Percentiles rank a stretch among this genome's conserved stretches.
Conservation (phyloP, 371 early-diverging fungal genomes). For the Mucor velutinosus region DNA sequence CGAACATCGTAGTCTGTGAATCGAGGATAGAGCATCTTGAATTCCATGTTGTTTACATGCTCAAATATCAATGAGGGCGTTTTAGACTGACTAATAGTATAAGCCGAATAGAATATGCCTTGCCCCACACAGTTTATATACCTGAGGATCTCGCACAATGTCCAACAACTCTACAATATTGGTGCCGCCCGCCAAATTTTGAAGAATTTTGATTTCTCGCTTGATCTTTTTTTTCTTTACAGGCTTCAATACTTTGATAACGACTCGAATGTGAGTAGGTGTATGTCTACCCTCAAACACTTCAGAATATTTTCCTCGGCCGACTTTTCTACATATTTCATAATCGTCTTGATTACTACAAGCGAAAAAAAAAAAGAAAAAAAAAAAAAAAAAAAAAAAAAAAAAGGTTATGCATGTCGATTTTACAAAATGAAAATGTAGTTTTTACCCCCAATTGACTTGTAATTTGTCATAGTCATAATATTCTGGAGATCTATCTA, state of each 20-base stretch:
- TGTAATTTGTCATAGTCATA: conserved; percentile 26
- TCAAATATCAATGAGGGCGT: conserved; percentile 98
- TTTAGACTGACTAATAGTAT: conserved; percentile 59
- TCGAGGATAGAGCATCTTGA: conserved; percentile 69
- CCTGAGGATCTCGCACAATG: conserved; percentile 95
- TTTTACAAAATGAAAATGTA: too few relatives aligned
- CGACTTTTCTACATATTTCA: conserved; percentile 95
- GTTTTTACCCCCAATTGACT: conserved; percentile 26
- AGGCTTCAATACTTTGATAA: conserved; percentile 99
- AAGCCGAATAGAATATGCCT: neutral
- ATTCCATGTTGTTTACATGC: conserved; percentile 85
- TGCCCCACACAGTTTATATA: too few relatives aligned
- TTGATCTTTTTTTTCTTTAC: conserved; percentile 99
- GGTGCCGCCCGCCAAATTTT: conserved; percentile 93
- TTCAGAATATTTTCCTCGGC: conserved; percentile 99
- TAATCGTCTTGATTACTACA: conserved; percentile 80
- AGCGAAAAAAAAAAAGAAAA: neutral
- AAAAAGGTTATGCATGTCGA: too few relatives aligned
- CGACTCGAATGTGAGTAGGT: conserved; percentile 75
- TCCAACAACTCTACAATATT: conserved; percentile 95
- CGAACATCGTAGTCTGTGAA: conserved; percentile 95
- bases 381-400: too few relatives aligned
- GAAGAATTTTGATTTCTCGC: conserved; percentile 98
- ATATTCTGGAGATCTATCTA: conserved; percentile 18
- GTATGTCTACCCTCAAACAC: conserved; percentile 97